Percentiles rank a stretch among this genome's conserved stretches.
phyloP scores from a whole-genome alignment of 495 filamentous ascomycete genomes.

The Rostrohypoxylon terebratum region DNA sequence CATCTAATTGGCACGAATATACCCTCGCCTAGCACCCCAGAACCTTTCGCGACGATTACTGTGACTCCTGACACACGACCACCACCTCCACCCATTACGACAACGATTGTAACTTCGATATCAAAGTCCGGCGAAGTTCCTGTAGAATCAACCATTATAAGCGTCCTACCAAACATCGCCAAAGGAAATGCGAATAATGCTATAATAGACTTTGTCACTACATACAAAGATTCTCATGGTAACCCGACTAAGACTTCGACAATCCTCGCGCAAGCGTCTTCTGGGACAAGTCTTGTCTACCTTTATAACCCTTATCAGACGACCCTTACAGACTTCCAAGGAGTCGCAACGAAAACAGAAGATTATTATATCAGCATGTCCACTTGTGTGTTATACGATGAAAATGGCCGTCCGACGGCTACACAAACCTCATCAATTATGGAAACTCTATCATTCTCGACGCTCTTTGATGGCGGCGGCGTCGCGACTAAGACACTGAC shows the following conservation, averaged over 20 bases:
- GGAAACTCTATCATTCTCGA: constrained; percentile 22
- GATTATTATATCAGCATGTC: constrained; percentile 30
- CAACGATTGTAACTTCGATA: constrained; percentile 28
- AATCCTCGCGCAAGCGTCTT: constrained; percentile 1
- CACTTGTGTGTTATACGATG: constrained; percentile 31
- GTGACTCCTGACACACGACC: not conserved
- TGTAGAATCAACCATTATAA: constrained; percentile 8
- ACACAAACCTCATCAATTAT: constrained; percentile 26
- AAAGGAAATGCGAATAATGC: constrained; percentile 1
- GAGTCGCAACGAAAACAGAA: constrained; percentile 33
- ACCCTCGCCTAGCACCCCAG: not conserved
- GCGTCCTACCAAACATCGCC: not conserved
- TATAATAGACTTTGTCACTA: not conserved
- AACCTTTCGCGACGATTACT: constrained; percentile 27
- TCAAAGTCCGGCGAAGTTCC: not conserved
- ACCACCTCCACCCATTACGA: constrained; percentile 18
- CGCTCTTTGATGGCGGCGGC: constrained; percentile 30
- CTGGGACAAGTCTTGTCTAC: not conserved
- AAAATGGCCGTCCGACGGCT: constrained; percentile 31
- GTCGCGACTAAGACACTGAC: constrained; percentile 34
- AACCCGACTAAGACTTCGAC: constrained; percentile 26
- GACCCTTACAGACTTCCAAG: constrained; percentile 36
- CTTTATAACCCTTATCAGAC: constrained; percentile 20
- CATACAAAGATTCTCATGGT: constrained; percentile 20
- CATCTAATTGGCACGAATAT: not conserved